Base-by-base conservation (phyloP, 1,284 basidiomycete genomes). In the Trichosporon sp. region DNA sequence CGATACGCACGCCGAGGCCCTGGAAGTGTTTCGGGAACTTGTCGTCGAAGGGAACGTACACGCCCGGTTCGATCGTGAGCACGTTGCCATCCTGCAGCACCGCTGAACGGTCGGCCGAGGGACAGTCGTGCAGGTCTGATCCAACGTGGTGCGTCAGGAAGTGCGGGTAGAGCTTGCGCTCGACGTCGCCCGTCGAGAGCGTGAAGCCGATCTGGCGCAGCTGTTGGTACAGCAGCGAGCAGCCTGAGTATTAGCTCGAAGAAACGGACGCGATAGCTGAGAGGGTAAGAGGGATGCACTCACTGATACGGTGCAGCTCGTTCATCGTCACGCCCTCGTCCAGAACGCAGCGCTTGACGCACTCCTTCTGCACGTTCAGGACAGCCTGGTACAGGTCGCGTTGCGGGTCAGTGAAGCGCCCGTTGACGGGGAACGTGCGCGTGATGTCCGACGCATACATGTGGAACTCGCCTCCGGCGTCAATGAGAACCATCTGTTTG, bases 361-460 rank as follows among this genome's bases (percentile, higher is more conserved):
- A 86, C 48, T 80, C 79, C 74, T 88, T 87, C 70, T 87, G 85
- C 19, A 86, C 86, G 61, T 82, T 83, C 65, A 89, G 78, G 0
- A 88, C 86, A 0, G 87, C 88, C 63, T 89, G 86, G 84, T 99
- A 99, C 11, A 99, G 82, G 70, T 96, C 94, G 32, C 87, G 86
- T 80, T 99, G 97, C 0, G 95, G 86, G 0, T 86, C 78, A 1
- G 90, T 90, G 83, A 98, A 99, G 31, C 79, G 86, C 0, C 94
- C 94, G 3, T 89, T 90, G 14, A 89, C 90, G 1, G 97, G 96
- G 81, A 91, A 98, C 14, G 96, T 95, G 54, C 96, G 91, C 6
- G 95, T 98, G 77, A 99, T 98, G 82, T 99, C 96, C 56, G 93
- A 95, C 1, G 94, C 94, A 80, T 99, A 99, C 66, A 79, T 93